Base-by-base conservation (phyloP, 306 rosid genomes). In the Phaseolus lunatus region DNA sequence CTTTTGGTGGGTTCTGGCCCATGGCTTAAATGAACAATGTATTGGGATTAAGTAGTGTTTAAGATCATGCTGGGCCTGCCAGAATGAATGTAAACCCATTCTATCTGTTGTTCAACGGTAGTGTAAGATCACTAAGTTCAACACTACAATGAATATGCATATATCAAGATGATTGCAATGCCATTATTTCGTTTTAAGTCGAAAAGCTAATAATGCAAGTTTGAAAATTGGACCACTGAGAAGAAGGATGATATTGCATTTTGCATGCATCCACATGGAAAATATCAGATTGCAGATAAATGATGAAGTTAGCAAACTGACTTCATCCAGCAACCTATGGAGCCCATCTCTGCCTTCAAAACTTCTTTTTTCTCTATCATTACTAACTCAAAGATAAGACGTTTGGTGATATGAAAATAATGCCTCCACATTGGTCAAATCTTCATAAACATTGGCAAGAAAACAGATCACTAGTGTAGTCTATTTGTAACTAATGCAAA, bases 391-490 rank as follows among this genome's bases (percentile, higher is more conserved):
- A 75, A 86, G 79, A 89, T 86, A 3, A 89, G 86, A 27, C 90
- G 90, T 44, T 89, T 91, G 18, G 89, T 84, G 58, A 86, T 86
- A 87, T 87, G 90, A 75, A 89, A 89, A 76, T 86, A 87, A 57
- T 87, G 94, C 80, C 89, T 93, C 94, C 90, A 90, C 45, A 87
- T 70, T 73, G 94, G 93, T 67, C 94, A 85, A 76, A 89, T 89
- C 96, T 85, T 47, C 67, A 81, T 0, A 23, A 7, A 75, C 50
- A 22, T 57, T 73, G 57, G 13, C 13, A 45, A 52, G 41, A 29
- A 73, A 67, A 18, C 37, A 45, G 24, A 37, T 19, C 49, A 19
- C 10, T 16, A 43, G 3, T 7, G 48, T 64, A 11, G 49, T 56
- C 26, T 70, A 33, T 31, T 4, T 50, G 43, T 7, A 29, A 16